Conservation (phyloP, 805 yeast genomes). For the Yarrowia porcina region DNA sequence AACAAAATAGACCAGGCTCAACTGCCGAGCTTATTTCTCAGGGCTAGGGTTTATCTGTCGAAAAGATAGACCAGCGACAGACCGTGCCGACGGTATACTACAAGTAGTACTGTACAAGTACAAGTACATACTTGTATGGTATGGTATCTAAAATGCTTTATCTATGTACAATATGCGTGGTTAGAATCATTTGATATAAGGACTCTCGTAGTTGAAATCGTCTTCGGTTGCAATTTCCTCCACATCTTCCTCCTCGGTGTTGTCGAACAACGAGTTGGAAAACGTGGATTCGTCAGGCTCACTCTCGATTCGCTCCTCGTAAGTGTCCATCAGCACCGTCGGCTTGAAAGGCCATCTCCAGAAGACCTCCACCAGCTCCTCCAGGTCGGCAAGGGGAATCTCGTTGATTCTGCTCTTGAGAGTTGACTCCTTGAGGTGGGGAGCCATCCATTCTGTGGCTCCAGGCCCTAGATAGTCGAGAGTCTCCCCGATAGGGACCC, state of each 20-base stretch:
- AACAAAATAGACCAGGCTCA: too few relatives aligned
- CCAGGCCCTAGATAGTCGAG: conserved; percentile 5
- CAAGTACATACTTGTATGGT: too few relatives aligned
- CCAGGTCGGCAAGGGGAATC: background rate
- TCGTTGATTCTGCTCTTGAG: background rate
- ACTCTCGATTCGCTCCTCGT: background rate
- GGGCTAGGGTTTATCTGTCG: too few relatives aligned
- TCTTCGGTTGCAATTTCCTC: too few relatives aligned
- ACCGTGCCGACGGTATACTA: too few relatives aligned
- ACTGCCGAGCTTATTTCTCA: too few relatives aligned
- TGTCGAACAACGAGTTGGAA: background rate
- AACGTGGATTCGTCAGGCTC: background rate
- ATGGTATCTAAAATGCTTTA: too few relatives aligned
- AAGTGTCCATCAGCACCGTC: background rate
- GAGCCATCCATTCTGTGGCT: conserved; percentile 15
- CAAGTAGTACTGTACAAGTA: too few relatives aligned
- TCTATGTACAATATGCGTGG: too few relatives aligned
- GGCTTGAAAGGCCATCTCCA: conserved; percentile 26
- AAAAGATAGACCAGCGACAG: too few relatives aligned
- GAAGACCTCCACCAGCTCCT: background rate
- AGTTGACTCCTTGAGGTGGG: background rate
- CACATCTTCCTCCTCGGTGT: background rate
- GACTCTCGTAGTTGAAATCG: too few relatives aligned
- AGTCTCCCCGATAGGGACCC: background rate
- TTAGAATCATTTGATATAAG: too few relatives aligned